These are phyloP conservation scores for Vaucheria bursata DNA, from an alignment of 352 stramenopile genomes.

Conservation along the genomic window DNA sequence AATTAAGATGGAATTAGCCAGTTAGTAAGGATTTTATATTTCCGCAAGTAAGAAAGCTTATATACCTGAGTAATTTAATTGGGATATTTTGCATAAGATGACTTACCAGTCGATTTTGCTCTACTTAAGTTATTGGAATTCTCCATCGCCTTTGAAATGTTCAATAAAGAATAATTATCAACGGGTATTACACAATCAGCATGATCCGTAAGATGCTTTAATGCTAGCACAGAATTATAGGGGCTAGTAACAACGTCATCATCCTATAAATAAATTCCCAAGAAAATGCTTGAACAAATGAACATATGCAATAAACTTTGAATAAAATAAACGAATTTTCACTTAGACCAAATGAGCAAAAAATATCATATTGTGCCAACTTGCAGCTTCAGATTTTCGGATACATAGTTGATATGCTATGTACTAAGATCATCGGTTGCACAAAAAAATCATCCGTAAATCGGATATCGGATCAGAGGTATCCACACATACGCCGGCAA, in stretches of 20 bases:
- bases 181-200: conserved; percentile 78
- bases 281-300: conserved; percentile 31
- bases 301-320: too few species aligned
- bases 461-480: too few species aligned
- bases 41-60: not conserved
- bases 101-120: not conserved
- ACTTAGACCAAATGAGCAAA: too few species aligned
- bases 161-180: conserved; percentile 73
- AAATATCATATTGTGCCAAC: too few species aligned
- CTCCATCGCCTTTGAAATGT: conserved; percentile 20
- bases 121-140: not conserved
- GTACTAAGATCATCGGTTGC: too few species aligned
- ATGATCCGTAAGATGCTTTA: conserved; percentile 66
- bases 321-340: too few species aligned
- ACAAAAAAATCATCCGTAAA: too few species aligned
- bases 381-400: too few species aligned
- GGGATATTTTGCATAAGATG: not conserved
- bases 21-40: too few species aligned
- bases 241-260: conserved; percentile 82
- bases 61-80: not conserved
- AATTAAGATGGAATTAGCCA: too few species aligned
- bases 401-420: too few species aligned
- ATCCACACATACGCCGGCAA: too few species aligned
- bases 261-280: conserved; percentile 65
- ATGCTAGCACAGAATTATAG: conserved; percentile 67